Evolutionary conservation across 768 basidiomycete species (phyloP), one percentile per base, ranked within the genome.

Genomic region (Hygrocybe coccinea): DNA sequence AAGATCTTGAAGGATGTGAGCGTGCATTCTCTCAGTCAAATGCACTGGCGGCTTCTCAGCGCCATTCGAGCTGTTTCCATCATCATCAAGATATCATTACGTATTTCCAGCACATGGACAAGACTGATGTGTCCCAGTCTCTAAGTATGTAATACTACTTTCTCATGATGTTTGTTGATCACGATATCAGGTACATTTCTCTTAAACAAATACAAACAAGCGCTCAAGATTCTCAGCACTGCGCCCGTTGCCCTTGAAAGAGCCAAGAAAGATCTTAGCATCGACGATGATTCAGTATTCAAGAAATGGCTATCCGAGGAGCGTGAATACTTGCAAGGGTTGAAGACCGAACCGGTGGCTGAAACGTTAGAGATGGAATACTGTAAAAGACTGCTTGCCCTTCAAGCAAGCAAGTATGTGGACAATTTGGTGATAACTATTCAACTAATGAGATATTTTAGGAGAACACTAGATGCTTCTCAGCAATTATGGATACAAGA

Each of bases 181-280:
- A 29, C 8, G 29, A 63, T 55, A 35, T 58, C 65, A 5, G 64
- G 65, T 67, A 56, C 24, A 46, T 58, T 65, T 39, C 17, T 69
- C 7, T 35, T 49, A 22, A 58, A 66, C 29, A 66, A 69, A 54
- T 70, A 69, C 43, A 25, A 57, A 35, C 65, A 69, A 34, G 68
- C 64, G 1, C 56, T 68, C 8, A 55, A 62, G 2, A 63, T 66
- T 12, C 34, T 65, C 10, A 21, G 37, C 5, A 44, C 21, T 25
- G 45, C 46, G 24, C 34, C n/a, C 5, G 29, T 8, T 8, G 48
- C 52, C 2, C 38, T 62, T 12, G 7, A 34, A 11, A 5, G 11
- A 19, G 33, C 59, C 2, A 59, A 61, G 56, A 17, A 14, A 9
- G 50, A 50, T 10, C 36, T 38, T 17, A 51, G 52, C 12, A 55